Evolutionary conservation across 1,284 basidiomycete genomes (phyloP), one percentile per base, ranked within the genome.

Genomic region (Anthracocystis panici-leucophaei): DNA sequence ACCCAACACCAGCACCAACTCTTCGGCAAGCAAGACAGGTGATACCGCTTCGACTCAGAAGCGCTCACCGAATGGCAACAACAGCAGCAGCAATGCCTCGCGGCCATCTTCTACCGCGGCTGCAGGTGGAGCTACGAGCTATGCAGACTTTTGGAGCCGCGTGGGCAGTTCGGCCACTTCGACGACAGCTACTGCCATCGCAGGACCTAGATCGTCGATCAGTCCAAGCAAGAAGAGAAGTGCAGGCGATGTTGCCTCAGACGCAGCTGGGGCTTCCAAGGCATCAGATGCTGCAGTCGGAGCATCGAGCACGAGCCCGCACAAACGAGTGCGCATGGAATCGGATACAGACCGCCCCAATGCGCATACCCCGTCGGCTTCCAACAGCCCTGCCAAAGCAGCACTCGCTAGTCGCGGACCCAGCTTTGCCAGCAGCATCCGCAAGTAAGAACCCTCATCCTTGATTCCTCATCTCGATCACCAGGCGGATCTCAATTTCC

Each of bases 111-210:
- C 64, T 2, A 41, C 68, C 7, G 49, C 46, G 38, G 23, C 57
- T 42, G 57, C 54, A 42, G 64, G 59, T 54, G 70, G 70, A 25
- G 67, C 60, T 6, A 74, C 68, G 14, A 78, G 67, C 62, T 81
- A 81, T 48, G 79, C 77, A 1, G 77, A 75, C 38, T 81, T 81
- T 35, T 81, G 79, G 79, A 77, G 61, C 38, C 65, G 74, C 7
- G 71, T 80, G 1, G 77, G 74, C 20, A 72, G 65, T 46, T 61
- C 74, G 38, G 48, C 57, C 27, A 40, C 60, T 12, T 46, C 59
- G 7, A 38, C 57, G 16, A 31, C 53, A 11, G 27, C 29, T 7
- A 52, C 50, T n/a, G 55, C 65, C 35, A 38, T 16, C 14, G 35
- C 14, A 2, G 40, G 31, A 2, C 41, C 58, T 33, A 69, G 55